Evolutionary conservation across 495 filamentous ascomycete genomes (phyloP).

Genomic region (Cenococcum geophilum): DNA sequence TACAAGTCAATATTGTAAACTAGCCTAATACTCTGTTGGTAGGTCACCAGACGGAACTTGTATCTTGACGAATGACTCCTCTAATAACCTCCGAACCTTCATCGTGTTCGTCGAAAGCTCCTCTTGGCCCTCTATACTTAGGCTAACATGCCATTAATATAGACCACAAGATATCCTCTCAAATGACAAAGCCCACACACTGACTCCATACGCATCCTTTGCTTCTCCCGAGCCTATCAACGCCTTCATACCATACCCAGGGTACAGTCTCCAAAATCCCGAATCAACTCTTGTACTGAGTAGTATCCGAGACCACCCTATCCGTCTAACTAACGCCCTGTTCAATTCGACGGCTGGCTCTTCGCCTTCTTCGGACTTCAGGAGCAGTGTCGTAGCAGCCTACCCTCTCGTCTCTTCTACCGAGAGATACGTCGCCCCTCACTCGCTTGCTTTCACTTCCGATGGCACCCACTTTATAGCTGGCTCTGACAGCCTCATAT

Average conservation of each 20-base stretch:
- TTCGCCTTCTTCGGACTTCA: constrained; percentile 19
- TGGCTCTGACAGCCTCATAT: constrained; percentile 66
- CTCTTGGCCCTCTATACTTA: neutral
- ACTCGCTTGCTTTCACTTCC: constrained; percentile 63
- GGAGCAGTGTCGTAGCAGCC: constrained; percentile 44
- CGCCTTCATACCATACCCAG: constrained; percentile 65
- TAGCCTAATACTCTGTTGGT: neutral
- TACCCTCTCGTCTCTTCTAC: constrained; percentile 73
- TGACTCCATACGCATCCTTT: constrained; percentile 58
- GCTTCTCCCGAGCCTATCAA: constrained; percentile 62
- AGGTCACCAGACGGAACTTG: constrained; percentile 75
- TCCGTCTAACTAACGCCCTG: constrained; percentile 62
- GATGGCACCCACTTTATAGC: constrained; percentile 60
- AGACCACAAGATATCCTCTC: constrained; percentile 61
- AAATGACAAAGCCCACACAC: constrained; percentile 43
- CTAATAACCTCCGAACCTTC: constrained; percentile 63
- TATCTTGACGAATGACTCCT: constrained; percentile 65
- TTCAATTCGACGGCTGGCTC: neutral
- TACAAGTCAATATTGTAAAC: neutral
- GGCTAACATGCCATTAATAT: constrained; percentile 4
- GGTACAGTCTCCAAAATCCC: constrained; percentile 59
- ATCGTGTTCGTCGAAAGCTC: constrained; percentile 47
- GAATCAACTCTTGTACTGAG: constrained; percentile 63
- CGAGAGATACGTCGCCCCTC: constrained; percentile 69
- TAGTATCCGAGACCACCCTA: constrained; percentile 63